These are phyloP conservation scores for Botrytis galanthina DNA, from an alignment of 2,329 filamentous ascomycete genomes.

Conservation along the genomic window DNA sequence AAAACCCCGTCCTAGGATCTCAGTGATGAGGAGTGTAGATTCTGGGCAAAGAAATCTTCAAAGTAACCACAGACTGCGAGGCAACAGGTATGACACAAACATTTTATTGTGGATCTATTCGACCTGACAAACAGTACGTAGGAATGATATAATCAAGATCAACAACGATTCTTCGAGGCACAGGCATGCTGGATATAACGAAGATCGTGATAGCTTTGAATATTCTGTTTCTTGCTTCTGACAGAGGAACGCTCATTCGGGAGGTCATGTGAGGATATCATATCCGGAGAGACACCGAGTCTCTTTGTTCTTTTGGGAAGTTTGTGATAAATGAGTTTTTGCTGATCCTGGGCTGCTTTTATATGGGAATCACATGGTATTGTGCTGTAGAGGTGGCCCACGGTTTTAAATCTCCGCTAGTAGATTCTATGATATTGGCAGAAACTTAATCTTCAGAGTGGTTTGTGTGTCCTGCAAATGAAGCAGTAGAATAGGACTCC, in stretches of 20 bases:
- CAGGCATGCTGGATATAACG: not conserved
- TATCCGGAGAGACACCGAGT: not conserved
- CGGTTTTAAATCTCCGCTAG: not conserved
- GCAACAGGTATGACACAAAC: not conserved
- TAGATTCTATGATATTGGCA: too few relatives aligned
- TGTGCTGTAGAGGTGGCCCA: not conserved
- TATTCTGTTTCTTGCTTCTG: not conserved
- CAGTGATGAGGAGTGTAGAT: not conserved
- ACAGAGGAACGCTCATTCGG: not conserved
- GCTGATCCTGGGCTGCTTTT: not conserved
- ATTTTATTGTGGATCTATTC: not conserved
- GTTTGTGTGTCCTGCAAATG: not conserved
- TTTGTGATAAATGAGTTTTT: not conserved
- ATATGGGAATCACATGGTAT: too few relatives aligned
- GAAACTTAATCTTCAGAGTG: not conserved
- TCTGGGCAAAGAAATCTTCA: not conserved
- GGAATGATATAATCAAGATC: not conserved
- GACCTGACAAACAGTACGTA: not conserved
- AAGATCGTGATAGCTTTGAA: not conserved
- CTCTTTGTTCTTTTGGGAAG: too few relatives aligned
- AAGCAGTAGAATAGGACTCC: not conserved
- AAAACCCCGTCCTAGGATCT: not conserved
- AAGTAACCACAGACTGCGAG: too few relatives aligned
- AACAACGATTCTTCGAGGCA: not conserved
- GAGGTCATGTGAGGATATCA: too few relatives aligned